Percentiles rank a stretch among this genome's conserved stretches.
Conservation (phyloP, 2,329 filamentous ascomycete species). For the Onygenales sp. region DNA sequence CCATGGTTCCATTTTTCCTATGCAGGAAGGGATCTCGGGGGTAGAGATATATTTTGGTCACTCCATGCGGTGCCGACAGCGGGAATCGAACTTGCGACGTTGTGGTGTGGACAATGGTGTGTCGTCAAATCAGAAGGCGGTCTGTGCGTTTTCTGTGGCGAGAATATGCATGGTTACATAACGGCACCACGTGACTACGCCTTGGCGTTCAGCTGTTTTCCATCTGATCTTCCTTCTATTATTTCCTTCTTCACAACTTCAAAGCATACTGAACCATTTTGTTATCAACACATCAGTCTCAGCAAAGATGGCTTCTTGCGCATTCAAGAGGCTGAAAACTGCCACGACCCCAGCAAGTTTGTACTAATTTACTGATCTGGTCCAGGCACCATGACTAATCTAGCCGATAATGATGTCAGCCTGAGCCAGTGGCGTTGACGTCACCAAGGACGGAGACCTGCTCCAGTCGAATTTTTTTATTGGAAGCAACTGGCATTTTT, state of each 20-base stretch:
- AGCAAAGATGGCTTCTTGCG: too few relatives aligned
- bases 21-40: background rate
- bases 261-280: too few relatives aligned
- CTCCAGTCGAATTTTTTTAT: background rate
- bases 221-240: background rate
- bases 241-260: too few relatives aligned
- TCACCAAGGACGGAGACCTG: background rate
- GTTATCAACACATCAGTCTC: too few relatives aligned
- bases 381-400: background rate
- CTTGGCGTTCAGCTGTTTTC: background rate
- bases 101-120: background rate
- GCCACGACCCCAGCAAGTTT: too few relatives aligned
- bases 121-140: background rate
- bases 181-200: background rate
- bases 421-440: background rate
- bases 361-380: background rate
- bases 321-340: too few relatives aligned
- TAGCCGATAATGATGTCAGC: background rate
- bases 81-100: slow-evolving; percentile 10
- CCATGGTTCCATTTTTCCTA: slow-evolving; percentile 26
- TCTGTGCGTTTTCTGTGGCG: background rate
- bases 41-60: background rate
- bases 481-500: background rate
- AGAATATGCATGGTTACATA: background rate
- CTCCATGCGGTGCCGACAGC: background rate